Conservation (phyloP, 257 asterid species). For the Solanum gandarillasii region DNA sequence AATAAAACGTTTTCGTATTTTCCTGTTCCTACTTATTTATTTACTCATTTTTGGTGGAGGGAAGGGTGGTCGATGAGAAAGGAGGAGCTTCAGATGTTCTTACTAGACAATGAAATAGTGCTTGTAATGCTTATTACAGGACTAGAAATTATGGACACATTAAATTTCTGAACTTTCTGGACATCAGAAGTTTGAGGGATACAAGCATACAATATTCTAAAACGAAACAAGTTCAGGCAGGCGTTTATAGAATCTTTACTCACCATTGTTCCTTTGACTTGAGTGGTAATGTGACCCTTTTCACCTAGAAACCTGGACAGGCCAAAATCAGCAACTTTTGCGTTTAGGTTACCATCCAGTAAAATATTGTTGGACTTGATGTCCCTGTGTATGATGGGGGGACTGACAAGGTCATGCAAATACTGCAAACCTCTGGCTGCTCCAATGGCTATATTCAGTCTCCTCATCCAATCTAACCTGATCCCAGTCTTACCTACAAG, state of each 20-base stretch:
- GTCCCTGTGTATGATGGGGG: conserved; percentile 92
- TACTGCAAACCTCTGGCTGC: conserved; percentile 82
- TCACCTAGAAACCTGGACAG: conserved; percentile 67
- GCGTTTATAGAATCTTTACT: conserved; percentile 5
- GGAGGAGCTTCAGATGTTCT: not conserved
- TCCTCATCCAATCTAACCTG: conserved; percentile 76
- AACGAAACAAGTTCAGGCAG: not conserved
- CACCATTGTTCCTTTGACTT: conserved; percentile 97
- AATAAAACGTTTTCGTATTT: not conserved
- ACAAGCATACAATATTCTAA: not conserved
- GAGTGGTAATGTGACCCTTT: conserved; percentile 68
- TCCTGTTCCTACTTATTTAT: not conserved
- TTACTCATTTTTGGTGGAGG: not conserved
- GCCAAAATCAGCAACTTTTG: conserved; percentile 94
- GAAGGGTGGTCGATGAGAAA: not conserved
- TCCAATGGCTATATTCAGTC: conserved; percentile 76
- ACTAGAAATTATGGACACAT: not conserved
- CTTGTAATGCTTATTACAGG: not conserved
- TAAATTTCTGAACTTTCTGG: not conserved
- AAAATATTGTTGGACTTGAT: conserved; percentile 70
- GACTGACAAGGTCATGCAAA: conserved; percentile 80
- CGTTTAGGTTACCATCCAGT: conserved; percentile 61
- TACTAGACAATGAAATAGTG: not conserved
- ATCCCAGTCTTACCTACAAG: conserved; percentile 62
- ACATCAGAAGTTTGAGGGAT: not conserved